Base-by-base conservation (phyloP, 305 asterid genomes). In the Fraxinus xanthoxyloides region DNA sequence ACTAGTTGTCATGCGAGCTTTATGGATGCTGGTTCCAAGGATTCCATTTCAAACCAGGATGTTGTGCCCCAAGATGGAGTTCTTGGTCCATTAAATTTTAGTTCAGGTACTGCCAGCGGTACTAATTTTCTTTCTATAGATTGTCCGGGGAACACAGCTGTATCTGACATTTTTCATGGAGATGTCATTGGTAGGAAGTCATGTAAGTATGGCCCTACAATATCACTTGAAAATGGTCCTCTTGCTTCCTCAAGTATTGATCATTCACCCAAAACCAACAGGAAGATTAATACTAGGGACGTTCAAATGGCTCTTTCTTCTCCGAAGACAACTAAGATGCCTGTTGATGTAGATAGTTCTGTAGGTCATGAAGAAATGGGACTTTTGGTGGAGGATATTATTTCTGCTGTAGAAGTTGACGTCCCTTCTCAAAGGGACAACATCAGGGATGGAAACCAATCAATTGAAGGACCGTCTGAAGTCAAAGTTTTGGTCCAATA, bases 251-350 rank as follows among this genome's bases (percentile, higher is more conserved):
- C 77, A 34, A 79, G 85, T 76, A 61, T 67, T 83, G 85, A 79
- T 59, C 77, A 81, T 87, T 87, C 88, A 72, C 69, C 88, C 82
- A 82, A 79, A 46, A 35, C 65, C 76, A 80, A 76, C 81, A 82
- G 84, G 86, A 91, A 91, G 88, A 91, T 90, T 86, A 92, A 86
- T 79, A 81, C 80, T 85, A 43, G 56, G 51, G 88, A 85, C 78
- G 86, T 73, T 80, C 90, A 81, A 83, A 75, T 34, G 76, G 87
- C 40, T 82, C 43, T 84, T 48, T 84, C 85, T 84, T 77, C 77
- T 86, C 75, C 28, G 61, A 78, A 75, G 79, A 74, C 77, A 35
- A 76, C 80, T 77, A 80, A 80, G 40, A 54, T 38, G 74, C 76
- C 70, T 54, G 36, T 80, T 80, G 73, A 75, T 79, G 73, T 28